phyloP scores from a whole-genome alignment of 768 basidiomycete species.

The Suillus hirtellus region DNA sequence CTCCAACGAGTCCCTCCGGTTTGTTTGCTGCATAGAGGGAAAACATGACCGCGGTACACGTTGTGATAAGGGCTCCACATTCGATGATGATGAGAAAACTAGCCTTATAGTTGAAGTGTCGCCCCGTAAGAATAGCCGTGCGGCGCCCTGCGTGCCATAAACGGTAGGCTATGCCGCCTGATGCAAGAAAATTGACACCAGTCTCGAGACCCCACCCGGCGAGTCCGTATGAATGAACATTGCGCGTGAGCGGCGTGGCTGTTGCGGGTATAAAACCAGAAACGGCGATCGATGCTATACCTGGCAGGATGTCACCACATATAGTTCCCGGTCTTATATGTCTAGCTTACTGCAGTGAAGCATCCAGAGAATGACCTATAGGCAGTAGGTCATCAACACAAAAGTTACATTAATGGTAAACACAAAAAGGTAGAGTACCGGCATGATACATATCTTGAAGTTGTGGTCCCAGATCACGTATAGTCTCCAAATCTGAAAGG shows the following conservation, averaged over 20 bases:
- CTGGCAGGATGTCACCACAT: slow-evolving; percentile 2
- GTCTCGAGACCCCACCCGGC: slow-evolving; percentile 19
- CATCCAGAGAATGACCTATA: slow-evolving; percentile 19
- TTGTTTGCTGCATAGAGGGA: slow-evolving; percentile 12
- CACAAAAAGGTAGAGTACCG: slow-evolving; percentile 14
- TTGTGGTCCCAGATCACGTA: slow-evolving; percentile 20
- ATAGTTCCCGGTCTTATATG: neutral
- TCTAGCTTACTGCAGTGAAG: slow-evolving; percentile 20
- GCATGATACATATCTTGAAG: slow-evolving; percentile 17
- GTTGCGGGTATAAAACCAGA: slow-evolving; percentile 18
- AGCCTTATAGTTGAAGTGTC: slow-evolving; percentile 15
- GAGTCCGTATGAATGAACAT: slow-evolving; percentile 7
- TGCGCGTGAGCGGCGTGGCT: slow-evolving; percentile 1
- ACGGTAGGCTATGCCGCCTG: slow-evolving; percentile 19
- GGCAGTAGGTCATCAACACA: neutral
- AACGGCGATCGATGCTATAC: slow-evolving; percentile 17
- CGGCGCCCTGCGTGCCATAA: slow-evolving; percentile 17
- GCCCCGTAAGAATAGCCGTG: slow-evolving; percentile 8
- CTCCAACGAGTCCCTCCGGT: neutral
- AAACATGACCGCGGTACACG: slow-evolving; percentile 14
- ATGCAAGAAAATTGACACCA: slow-evolving; percentile 17
- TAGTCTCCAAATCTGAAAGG: slow-evolving; percentile 27
- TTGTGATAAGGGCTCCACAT: slow-evolving; percentile 19
- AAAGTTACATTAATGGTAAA: neutral
- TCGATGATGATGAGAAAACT: slow-evolving; percentile 21